Evolutionary conservation across 495 filamentous ascomycete species (phyloP), one percentile per base, ranked within the genome.

Genomic region (Aspergillus wentii): DNA sequence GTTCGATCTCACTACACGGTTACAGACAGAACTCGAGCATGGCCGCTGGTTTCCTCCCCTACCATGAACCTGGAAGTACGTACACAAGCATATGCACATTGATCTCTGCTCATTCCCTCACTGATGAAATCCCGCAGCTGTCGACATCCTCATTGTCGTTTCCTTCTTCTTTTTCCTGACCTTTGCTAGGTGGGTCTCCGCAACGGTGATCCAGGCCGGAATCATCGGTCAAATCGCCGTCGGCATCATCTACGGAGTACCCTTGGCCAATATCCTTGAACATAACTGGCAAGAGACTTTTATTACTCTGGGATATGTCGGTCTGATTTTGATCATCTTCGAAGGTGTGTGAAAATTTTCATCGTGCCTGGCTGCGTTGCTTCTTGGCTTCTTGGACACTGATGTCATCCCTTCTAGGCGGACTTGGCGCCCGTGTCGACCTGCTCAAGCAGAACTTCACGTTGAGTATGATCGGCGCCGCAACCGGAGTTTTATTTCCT

Each of bases 161-260:
- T 62, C 59, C 1, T 62, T 62, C 38, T 62, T 62, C 35, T 56
- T 62, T 23, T 50, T 62, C 38, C 41, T 60, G 16, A 57, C 59
- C 1, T 30, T 60, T 9, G 56, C 56, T 14, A 47, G 52, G 54
- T 62, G 51, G 51, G 26, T 55, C 1, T 60, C 56, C 0, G 51
- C 56, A 3, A 56, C 52, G 36, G 36, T 56, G 1, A 48, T 60
- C 15, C 54, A 47, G 1, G 59, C 59, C 15, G 59, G 59, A 4
- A 54, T 62, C 26, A 52, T 62, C 17, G 59, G 59, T 4, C 56
- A 59, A 25, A 62, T 62, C 34, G 53, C 48, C 0, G 52, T 62
- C n/a, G 59, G 59, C 0, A 62, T 62, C 18, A 55, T 62, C n/a
- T 62, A 62, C 27, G 56, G 59, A 7, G 38, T 37, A 14, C 59